Conservation (phyloP, 2,329 filamentous ascomycete genomes). For the Hyphodiscus sp. region DNA sequence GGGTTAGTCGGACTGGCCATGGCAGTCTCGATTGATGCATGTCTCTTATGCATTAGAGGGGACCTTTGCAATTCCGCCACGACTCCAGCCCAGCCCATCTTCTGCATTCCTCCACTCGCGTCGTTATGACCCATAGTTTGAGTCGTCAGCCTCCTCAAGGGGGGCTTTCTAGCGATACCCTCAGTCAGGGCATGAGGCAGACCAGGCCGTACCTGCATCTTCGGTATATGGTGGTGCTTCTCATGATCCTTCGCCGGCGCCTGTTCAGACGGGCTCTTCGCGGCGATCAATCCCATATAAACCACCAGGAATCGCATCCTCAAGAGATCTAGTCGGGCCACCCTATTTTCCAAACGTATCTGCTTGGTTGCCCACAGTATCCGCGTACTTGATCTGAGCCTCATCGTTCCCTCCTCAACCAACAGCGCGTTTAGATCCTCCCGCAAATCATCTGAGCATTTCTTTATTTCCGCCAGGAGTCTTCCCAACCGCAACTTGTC, state of each 20-base stretch:
- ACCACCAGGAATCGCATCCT: constrained; percentile 59
- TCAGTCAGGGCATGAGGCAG: constrained; percentile 24
- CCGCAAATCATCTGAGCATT: constrained; percentile 52
- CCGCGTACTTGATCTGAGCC: constrained; percentile 42
- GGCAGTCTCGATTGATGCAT: constrained; percentile 54
- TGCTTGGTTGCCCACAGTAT: constrained; percentile 53
- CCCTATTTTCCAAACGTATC: constrained; percentile 47
- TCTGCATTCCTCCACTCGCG: constrained; percentile 40
- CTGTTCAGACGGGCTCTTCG: constrained; percentile 24
- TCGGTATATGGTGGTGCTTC: constrained; percentile 19
- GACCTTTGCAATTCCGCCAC: constrained; percentile 56
- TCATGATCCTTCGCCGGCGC: constrained; percentile 16
- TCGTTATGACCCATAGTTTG: constrained; percentile 48
- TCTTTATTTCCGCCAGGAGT: constrained; percentile 56
- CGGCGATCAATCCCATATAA: constrained; percentile 54
- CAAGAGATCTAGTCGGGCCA: constrained; percentile 53
- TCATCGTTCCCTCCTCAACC: constrained; percentile 38
- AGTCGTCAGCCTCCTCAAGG: constrained; percentile 47
- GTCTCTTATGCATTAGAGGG: constrained; percentile 53
- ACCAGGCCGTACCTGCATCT: constrained; percentile 16
- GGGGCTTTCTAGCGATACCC: constrained; percentile 29
- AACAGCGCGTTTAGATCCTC: constrained; percentile 51
- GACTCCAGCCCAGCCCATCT: constrained; percentile 55
- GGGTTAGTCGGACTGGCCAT: constrained; percentile 35
- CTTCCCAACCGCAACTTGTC: constrained; percentile 55